Evolutionary conservation across 2,329 filamentous ascomycete species (phyloP), one percentile per base, ranked within the genome.

Genomic region (Trichocomaceae sp.): DNA sequence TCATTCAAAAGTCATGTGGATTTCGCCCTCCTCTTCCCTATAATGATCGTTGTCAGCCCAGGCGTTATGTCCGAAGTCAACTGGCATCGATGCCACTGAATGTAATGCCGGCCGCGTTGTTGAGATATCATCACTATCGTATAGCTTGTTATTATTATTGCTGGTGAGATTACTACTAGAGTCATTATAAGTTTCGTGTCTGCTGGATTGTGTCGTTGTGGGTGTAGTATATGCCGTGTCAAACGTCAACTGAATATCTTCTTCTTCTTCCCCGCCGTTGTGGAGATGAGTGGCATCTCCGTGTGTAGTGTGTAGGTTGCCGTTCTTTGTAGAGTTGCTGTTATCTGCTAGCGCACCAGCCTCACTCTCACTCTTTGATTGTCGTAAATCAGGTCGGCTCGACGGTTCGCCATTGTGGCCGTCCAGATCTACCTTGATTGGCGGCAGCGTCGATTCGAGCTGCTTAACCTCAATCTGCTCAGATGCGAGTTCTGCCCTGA

Each of bases 401-500:
- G 63, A 55, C 15, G 64, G 53, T 35, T 60, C 57, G 37, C 61
- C 54, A 22, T 15, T 29, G 26, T 60, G 56, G 0, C 63, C 26
- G 52, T 71, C 70, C 31, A 85, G 63, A 58, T 86, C 82, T 55
- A 96, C 80, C 68, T 90, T 93, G 81, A 96, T 95, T 0, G 91
- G 89, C 46, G 92, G 91, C 22, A 96, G 75, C 1, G 91, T 96
- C 49, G 87, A 90, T 70, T 93, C 82, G 57, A 96, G 82, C 72
- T 97, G 88, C 66, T 84, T 86, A 60, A 95, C 83, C 68, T 84
- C 79, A 22, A 82, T 80, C 44, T 79, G 78, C 59, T 92, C 87
- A 48, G 82, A 83, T 26, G 88, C 88, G 33, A 99, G 76, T 64
- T 95, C 88, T 9, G 89, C 85, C 48, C 89, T 82, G 60, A 99